Evolutionary conservation across 2,329 filamentous ascomycete species (phyloP), one percentile per base, ranked within the genome.

Genomic region (Cytospora piceae): DNA sequence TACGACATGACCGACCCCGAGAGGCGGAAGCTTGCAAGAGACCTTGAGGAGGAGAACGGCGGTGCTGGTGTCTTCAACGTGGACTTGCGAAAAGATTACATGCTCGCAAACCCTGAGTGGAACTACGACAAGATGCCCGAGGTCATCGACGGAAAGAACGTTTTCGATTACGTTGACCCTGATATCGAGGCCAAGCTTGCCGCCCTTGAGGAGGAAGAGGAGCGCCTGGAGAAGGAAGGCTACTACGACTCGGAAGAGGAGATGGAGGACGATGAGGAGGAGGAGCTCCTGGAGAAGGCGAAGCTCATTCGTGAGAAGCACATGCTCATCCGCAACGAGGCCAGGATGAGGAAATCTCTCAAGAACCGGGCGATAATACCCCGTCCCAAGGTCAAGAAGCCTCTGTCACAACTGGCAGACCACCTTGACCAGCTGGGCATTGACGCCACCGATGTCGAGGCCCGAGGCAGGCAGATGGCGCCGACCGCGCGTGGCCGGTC

Each of bases 281-380:
- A 91, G 53, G 93, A 97, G 69, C 87, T 94, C 71, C 84, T 92
- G 73, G 89, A 91, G 83, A 97, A 98, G 84, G 96, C 95, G 58
- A 92, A 97, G 70, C 82, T 96, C 68, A 99, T 99, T 79, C 90
- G 94, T 69, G 94, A 97, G 83, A 97, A 98, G 87, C 90, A 93
- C 72, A 86, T 90, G 69, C 84, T 97, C 69, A 95, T 98, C 80
- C 89, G 92, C 76, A 98, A 98, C 80, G 95, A 96, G 74, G 91
- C 93, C 69, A 91, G 92, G 81, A 93, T 96, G 90, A 92, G 93
- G 81, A 98, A 97, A 84, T 90, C 90, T 52, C 88, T 99, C 77
- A 98, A 99, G 90, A 99, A 99, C 84, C 88, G 93, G 72, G 94
- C 95, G 68, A 86, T 94, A 72, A 96, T 99, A 70, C 96, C 95